Evolutionary conservation across 2,329 filamentous ascomycete species (phyloP), one percentile per base, ranked within the genome.

Genomic region (Neophaeococcomyces mojaviensis): DNA sequence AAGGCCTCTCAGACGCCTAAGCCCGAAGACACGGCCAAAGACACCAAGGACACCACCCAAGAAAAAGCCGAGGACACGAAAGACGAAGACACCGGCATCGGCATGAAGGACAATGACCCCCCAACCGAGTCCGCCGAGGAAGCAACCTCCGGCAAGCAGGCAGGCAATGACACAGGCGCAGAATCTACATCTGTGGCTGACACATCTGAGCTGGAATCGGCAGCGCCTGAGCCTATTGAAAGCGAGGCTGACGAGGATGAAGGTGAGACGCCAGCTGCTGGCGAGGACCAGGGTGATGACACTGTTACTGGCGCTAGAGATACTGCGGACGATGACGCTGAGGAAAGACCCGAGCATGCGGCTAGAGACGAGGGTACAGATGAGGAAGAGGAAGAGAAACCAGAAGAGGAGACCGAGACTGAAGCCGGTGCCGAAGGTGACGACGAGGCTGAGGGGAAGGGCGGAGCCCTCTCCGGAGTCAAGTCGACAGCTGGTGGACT

Each of bases 331-430:
- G 49, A 50, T 13, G 39, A 41, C 13, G 44, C 34, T 26, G 47
- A 52, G 13, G 47, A 48, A 49, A 9, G 42, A 39, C 10, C 49
- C 42, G 2, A 43, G 48, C 22, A 49, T 49, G 24, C 49, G 10
- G 44, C 37, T 12, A 46, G 38, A 3, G 47, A 50, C 26, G 52
- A 52, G 32, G 40, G 26, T 22, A 50, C 52, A 15, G 54, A 54
- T 33, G 49, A 49, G 8, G 51, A 51, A 4, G 54, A 54, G 31
- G 49, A 49, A 8, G 51, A 51, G 3, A 49, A 55, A 8, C 52
- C 57, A 74, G 18, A 75, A 39, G 9, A 49, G 60, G 3, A 76
- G 54, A 32, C 69, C 52, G 22, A 13, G 78, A 55, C 82, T 79
- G 40, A 84, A 66, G 54, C 53, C 3, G 53, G 51, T 20, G 55